Base-by-base conservation (phyloP, 106 monocot species). In the Acorus gramineus region DNA sequence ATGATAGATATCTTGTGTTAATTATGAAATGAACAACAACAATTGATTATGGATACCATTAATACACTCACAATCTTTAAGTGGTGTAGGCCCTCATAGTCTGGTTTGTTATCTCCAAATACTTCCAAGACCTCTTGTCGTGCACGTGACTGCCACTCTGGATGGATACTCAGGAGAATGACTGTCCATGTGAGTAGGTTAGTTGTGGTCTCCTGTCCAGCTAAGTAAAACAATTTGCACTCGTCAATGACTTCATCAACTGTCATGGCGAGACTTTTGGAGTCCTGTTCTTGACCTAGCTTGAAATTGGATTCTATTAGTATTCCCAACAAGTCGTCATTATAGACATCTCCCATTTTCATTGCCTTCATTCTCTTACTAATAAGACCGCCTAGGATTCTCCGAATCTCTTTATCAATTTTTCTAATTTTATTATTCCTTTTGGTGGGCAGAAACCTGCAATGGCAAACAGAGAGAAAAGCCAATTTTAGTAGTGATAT, bases 161-260 rank as follows among this genome's bases (percentile, higher is more conserved):
- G 78, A 64, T 78, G 56, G 71, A 83, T 78, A 45, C 63, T 54
- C 6, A 83, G 52, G 2, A 61, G 6, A 43, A 83, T 50, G 71
- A 83, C 54, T 8, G 78, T 72, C 78, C 78, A 78, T 2, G 74
- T 78, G 6, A 83, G 67, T 50, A 74, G 52, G 46, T 52, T 44
- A 8, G 82, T 52, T 11, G 78, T 78, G 2, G 78, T 75, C 65
- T 83, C 82, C 1, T 78, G 82, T 28, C 74, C 78, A 7, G 76
- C 80, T 48, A 80, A 71, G 63, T 80, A 80, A 54, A 80, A 76
- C 50, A 80, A 28, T 52, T 78, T 75, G 71, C 82, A 83, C 52
- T 83, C 82, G 3, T 78, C 78, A 6, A 83, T 72, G 43, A 78
- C 57, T 0, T 74, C 78, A 7, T 78, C 63, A 8, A 14, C 63